Evolutionary conservation across 805 yeast genomes (phyloP).

Genomic region (Barnettozyma botsteinii): DNA sequence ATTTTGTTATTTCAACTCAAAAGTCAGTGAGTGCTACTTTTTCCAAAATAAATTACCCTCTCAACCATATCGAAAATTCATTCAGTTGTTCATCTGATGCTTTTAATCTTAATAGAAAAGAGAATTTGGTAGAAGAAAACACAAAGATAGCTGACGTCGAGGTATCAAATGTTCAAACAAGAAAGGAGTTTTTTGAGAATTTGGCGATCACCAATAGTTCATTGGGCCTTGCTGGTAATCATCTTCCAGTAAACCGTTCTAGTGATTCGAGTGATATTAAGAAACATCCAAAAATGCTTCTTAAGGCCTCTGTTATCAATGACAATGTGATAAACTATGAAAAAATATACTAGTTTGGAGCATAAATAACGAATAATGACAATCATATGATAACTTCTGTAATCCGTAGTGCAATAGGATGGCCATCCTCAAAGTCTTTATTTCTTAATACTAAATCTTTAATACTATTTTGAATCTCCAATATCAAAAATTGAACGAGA

Average conservation of each 20-base stretch:
- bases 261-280: neutral
- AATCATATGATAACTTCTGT: neutral
- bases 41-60: constrained; percentile 3
- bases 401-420: no score
- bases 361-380: neutral
- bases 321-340: constrained; percentile 21
- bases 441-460: no score
- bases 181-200: constrained; percentile 18
- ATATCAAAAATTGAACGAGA: no score
- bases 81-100: neutral
- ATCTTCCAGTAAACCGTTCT: neutral
- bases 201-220: neutral
- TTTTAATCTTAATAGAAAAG: neutral
- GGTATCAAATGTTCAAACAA: constrained; percentile 11
- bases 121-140: neutral
- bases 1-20: neutral
- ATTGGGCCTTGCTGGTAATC: no score
- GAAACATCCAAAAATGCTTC: constrained; percentile 19
- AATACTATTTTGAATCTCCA: no score
- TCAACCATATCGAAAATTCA: constrained; percentile 10
- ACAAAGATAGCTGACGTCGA: neutral
- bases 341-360: constrained; percentile 12
- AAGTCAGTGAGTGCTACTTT: neutral
- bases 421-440: no score
- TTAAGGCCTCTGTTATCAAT: constrained; percentile 18